Base-by-base conservation (phyloP, 225 moss, liverwort and hornwort species). In the Ulota crispa region DNA sequence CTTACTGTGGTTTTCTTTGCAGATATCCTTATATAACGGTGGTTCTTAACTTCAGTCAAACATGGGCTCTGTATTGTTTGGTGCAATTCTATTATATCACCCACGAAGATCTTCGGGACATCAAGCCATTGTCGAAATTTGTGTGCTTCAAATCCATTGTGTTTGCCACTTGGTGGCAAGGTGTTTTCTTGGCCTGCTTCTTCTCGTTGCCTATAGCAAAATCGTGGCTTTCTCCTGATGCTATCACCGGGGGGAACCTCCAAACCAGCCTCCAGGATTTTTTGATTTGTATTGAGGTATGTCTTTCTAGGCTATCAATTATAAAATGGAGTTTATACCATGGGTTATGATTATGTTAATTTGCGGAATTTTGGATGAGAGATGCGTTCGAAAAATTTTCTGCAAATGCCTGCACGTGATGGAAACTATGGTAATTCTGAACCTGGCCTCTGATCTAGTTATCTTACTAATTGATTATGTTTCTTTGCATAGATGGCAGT, bases 101-200 rank as follows among this genome's bases (percentile, higher is more conserved):
- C 64, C 96, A 96, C 75, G 96, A 96, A 79, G 92, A 92, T 70
- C 84, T 99, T 76, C 92, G 84, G 81, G 85, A 86, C 27, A 99
- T 99, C 21, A 84, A 96, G 16, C 99, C 96, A 31, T 76, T 99
- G 68, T 96, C 92, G 28, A 99, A 99, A 84, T 99, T 99, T 60
- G 82, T 99, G 75, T 99, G 99, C 80, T 99, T 99, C 88, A 99
- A 99, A 84, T 94, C 99, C 37, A 99, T 99, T 66, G 93, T 99
- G 55, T 99, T 99, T 85, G 99, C 99, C 85, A 99, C 99, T 13
- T 99, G 99, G 99, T 99, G 99, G 99, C 99, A 99, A 84, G 99
- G 96, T 34, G 99, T 99, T 47, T 82, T 94, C 73, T 86, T 99
- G 75, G 96, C 96, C 26, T 91, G 91, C 64, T 86, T 93, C 79